These are phyloP conservation scores for Cyclotella atomus DNA, from an alignment of 108 stramenopile genomes.

Conservation along the genomic window DNA sequence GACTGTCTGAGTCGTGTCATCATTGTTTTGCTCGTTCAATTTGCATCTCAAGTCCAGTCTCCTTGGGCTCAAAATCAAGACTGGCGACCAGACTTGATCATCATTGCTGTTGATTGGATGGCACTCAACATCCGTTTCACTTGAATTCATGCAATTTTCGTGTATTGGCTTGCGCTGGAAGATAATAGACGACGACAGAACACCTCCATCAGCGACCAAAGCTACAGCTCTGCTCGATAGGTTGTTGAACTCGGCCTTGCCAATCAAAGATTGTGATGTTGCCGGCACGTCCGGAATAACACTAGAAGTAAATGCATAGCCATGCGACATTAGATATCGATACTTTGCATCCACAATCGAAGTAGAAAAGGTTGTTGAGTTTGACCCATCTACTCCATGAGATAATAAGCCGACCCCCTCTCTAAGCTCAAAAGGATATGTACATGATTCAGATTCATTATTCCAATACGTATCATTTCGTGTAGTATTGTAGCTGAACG, in stretches of 20 bases:
- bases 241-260: conserved; percentile 42
- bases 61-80: conserved; percentile 53
- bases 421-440: conserved; percentile 42
- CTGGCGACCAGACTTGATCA: conserved; percentile 47
- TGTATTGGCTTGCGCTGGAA: conserved; percentile 43
- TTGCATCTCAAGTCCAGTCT: conserved; percentile 57
- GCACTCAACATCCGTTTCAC: background rate
- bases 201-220: conserved; percentile 57
- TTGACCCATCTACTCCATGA: conserved; percentile 22
- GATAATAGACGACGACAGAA: conserved; percentile 53
- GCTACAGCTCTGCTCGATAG: conserved; percentile 57
- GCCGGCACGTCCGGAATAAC: conserved; percentile 59
- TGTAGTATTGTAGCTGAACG: conserved; percentile 22
- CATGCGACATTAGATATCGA: conserved; percentile 51
- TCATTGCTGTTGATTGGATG: background rate
- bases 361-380: conserved; percentile 4
- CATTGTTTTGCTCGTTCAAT: conserved; percentile 20
- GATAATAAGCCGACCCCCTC: conserved; percentile 49
- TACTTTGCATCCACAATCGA: conserved; percentile 45
- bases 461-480: background rate
- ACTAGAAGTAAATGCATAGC: conserved; percentile 67
- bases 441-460: conserved; percentile 31
- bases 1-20: background rate
- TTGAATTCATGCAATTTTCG: conserved; percentile 1
- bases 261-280: conserved; percentile 57